Evolutionary conservation across 345 rosid species (phyloP), one percentile per base, ranked within the genome.

Genomic region (Eucalyptus victrix): DNA sequence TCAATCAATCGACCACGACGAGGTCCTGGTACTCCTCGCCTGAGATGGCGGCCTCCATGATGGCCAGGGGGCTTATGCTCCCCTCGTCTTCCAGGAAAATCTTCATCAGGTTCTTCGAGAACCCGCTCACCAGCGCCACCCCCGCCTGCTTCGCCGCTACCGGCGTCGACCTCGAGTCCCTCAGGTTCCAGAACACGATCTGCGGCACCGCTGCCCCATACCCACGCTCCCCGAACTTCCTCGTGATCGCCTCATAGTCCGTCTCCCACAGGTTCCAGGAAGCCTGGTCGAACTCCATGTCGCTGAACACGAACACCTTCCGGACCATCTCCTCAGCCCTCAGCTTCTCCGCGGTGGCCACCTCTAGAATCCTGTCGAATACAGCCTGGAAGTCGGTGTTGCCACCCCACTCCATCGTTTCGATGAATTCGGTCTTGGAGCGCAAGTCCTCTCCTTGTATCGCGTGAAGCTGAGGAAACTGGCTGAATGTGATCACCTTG

Each of bases 111-210:
- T 96, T 96, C 94, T 96, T 94, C 1, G 97, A 96, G 88, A 93
- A 94, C 26, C 98, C 97, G 90, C 96, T 94, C 28, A 96, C 95
- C 87, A 95, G 91, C 2, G 95, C 97, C 69, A 93, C 94, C 44
- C 97, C 95, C 26, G 92, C 91, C 89, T 94, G 90, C 1, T 23
- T 88, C 44, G 49, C 94, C 2, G 26, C 24, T 88, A 94, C 97
- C 3, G 96, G 96, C 3, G 96, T 94, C 6, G 96, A 91, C 19
- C 45, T 91, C 1, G 96, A 96, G 28, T 92, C 80, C 88, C 98
- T 93, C 92, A 96, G 69, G 89, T 95, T 95, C 98, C 98, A 97
- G 54, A 95, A 96, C 92, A 95, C 95, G 1, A 93, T 94, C 88
- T 95, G 91, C 32, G 97, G 98, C 19, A 95, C 93, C 6, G 10